These are phyloP conservation scores for Pterula multifida DNA, from an alignment of 1,284 basidiomycete genomes.

Conservation along the genomic window DNA sequence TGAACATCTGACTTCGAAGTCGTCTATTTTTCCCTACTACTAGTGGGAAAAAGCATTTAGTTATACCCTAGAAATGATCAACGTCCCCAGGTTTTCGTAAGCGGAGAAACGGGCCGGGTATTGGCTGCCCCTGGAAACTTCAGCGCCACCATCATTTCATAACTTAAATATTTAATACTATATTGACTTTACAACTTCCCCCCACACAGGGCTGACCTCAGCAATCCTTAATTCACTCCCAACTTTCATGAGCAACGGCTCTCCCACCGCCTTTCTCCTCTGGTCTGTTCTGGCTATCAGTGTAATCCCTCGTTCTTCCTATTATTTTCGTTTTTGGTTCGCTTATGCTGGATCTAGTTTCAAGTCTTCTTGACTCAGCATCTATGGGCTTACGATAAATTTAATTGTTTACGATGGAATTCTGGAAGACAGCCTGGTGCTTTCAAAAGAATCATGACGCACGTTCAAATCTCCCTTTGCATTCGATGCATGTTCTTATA, in stretches of 20 bases:
- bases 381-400: slow-evolving; percentile 62
- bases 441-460: slow-evolving; percentile 77
- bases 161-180: no score
- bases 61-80: no score
- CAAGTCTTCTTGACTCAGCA: slow-evolving; percentile 51
- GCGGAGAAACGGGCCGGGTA: not conserved
- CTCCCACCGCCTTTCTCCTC: slow-evolving; percentile 54
- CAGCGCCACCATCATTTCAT: slow-evolving; percentile 4
- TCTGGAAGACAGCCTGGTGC: slow-evolving; percentile 62
- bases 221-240: slow-evolving; percentile 12
- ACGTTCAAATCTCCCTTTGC: slow-evolving; percentile 5
- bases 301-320: slow-evolving; percentile 26
- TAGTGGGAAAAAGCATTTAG: no score
- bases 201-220: slow-evolving; percentile 18
- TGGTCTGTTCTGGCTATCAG: slow-evolving; percentile 57
- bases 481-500: slow-evolving; percentile 8
- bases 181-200: slow-evolving; percentile 6
- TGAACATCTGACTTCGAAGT: no score
- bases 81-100: no score
- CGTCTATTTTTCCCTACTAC: no score
- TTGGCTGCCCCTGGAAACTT: slow-evolving; percentile 1
- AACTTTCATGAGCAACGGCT: slow-evolving; percentile 48
- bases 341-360: slow-evolving; percentile 32
- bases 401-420: slow-evolving; percentile 60
- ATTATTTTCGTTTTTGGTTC: not conserved